phyloP scores from a whole-genome alignment of 2,329 filamentous ascomycete species.

The Mariannaea elegans region DNA sequence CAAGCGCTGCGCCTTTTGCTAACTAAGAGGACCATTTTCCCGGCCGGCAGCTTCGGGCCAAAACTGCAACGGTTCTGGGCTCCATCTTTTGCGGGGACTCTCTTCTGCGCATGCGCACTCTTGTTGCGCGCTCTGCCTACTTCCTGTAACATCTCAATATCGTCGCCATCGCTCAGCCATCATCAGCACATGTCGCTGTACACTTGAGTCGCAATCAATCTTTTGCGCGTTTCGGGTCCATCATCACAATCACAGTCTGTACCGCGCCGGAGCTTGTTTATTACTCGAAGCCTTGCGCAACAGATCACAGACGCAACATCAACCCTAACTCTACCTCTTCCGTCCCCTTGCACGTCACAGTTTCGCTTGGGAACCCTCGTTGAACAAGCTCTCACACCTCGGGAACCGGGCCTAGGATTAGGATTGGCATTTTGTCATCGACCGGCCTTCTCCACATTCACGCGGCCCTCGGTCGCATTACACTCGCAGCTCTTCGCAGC shows the following conservation, averaged over 20 bases:
- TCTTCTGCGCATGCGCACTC: conserved; percentile 1
- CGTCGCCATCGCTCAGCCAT: conserved; percentile 13
- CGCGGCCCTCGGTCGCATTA: conserved; percentile 38
- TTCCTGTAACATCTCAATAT: neutral
- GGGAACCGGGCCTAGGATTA: conserved; percentile 14
- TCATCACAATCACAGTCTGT: conserved; percentile 6
- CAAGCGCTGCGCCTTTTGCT: neutral
- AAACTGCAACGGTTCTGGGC: conserved; percentile 16
- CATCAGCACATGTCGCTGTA: neutral
- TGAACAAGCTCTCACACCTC: conserved; percentile 15
- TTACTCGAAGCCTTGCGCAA: conserved; percentile 8
- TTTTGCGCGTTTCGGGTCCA: conserved; percentile 11
- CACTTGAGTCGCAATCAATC: conserved; percentile 6
- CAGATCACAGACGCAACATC: conserved; percentile 12
- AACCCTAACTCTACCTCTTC: neutral
- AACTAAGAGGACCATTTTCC: neutral
- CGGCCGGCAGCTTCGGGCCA: conserved; percentile 20
- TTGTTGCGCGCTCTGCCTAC: neutral
- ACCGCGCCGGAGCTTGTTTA: conserved; percentile 8
- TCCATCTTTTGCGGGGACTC: conserved; percentile 22
- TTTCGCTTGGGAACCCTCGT: conserved; percentile 32
- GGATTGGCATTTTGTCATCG: conserved; percentile 9
- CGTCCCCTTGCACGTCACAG: conserved; percentile 14
- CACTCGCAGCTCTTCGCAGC: conserved; percentile 29
- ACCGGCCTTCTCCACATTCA: conserved; percentile 39